These are phyloP conservation scores for Pythium folliculosum DNA, from an alignment of 352 stramenopile genomes.

Conservation along the genomic window DNA sequence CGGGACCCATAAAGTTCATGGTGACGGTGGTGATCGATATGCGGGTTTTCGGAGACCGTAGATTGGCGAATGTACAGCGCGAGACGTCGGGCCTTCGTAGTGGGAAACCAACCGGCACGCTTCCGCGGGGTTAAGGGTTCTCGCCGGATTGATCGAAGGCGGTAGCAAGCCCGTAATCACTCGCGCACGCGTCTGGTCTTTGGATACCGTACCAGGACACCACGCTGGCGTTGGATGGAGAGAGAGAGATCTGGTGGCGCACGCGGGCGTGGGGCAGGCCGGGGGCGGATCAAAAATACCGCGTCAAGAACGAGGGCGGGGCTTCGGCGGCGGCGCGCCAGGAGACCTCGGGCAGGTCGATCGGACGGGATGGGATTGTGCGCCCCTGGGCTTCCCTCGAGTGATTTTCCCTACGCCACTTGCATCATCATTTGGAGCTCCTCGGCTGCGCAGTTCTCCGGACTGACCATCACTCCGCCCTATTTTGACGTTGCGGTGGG, in stretches of 20 bases:
- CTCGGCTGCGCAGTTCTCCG: neutral
- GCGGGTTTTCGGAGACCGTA: neutral
- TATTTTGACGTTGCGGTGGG: neutral
- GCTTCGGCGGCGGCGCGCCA: too few relatives aligned
- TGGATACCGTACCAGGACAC: neutral
- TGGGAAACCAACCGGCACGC: neutral
- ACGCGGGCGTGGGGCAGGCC: neutral
- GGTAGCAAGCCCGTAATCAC: neutral
- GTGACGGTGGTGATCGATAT: neutral
- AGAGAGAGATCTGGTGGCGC: too few relatives aligned
- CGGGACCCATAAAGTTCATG: slow-evolving; percentile 24
- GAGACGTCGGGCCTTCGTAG: neutral
- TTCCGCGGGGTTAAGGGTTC: neutral
- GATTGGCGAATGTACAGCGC: neutral
- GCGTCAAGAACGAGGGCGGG: neutral
- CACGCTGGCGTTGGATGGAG: neutral
- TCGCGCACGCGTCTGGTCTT: neutral
- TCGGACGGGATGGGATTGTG: neutral
- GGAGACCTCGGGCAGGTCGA: neutral
- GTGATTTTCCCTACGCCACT: slow-evolving; percentile 1
- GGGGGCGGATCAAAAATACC: slow-evolving; percentile 2
- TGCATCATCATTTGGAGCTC: slow-evolving; percentile 3
- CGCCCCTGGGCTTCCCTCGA: neutral
- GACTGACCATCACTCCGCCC: slow-evolving; percentile 1
- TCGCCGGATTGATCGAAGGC: neutral